A percentile compares a stretch with the other conserved stretches of the same genome.
Conservation (phyloP, 2,329 filamentous ascomycete species). For the Pezicula radicicola region DNA sequence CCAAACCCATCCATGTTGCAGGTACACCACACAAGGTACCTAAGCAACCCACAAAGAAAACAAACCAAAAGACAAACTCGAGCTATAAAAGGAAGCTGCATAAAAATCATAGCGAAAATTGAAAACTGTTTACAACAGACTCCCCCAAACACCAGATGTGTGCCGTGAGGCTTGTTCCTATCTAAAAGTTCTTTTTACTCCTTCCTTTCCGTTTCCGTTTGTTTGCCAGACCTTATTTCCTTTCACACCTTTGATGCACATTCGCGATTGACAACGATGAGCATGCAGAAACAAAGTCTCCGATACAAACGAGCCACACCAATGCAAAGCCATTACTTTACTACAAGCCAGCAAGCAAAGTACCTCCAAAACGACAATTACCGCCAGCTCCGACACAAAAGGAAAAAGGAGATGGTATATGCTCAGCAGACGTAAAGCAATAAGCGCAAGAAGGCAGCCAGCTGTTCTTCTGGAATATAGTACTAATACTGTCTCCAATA, state of each 20-base stretch:
- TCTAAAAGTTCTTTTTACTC: conserved; percentile 3
- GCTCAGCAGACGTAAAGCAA: neutral
- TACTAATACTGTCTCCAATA: neutral
- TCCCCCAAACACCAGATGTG: conserved; percentile 2
- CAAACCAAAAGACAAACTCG: too few species aligned
- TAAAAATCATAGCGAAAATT: neutral
- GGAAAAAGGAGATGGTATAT: neutral
- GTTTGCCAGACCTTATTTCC: neutral
- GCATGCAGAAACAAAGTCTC: neutral
- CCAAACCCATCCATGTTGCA: too few species aligned
- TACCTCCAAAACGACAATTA: neutral
- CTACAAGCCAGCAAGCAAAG: neutral
- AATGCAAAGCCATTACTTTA: neutral
- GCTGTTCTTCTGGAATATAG: neutral
- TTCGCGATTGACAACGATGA: neutral
- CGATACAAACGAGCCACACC: neutral
- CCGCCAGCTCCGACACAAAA: neutral
- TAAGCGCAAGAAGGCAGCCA: conserved; percentile 1
- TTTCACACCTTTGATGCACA: neutral
- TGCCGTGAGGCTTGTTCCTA: conserved; percentile 2
- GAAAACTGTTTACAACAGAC: neutral
- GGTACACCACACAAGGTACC: too few species aligned
- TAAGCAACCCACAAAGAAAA: too few species aligned
- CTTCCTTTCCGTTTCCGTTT: neutral
- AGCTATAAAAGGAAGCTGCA: too few species aligned